Base-by-base conservation (phyloP, 257 asterid species). In the Hygrophila difformis region DNA sequence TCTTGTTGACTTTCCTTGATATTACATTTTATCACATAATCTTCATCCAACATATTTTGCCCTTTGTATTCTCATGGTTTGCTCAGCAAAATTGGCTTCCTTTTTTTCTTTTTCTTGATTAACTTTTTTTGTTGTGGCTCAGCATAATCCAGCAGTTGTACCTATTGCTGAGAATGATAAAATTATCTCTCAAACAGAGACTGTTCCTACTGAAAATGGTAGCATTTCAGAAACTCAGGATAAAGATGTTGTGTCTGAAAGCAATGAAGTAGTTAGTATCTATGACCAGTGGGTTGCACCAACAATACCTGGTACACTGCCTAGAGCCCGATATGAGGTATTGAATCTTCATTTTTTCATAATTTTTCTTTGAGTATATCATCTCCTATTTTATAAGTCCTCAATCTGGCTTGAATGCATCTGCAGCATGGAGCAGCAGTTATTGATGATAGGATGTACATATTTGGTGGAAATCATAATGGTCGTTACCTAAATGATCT, bases 401-500 rank as follows among this genome's bases (percentile, higher is more conserved):
- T 65, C 24, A 57, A 54, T 46, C 53, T 56, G 7, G 17, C 39
- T 49, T 58, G 47, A 43, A 52, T 52, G 51, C 38, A 45, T 63
- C 55, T 48, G 33, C 84, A 88, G 97, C 97, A 88, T 62, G 97
- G 93, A 53, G 93, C 95, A 65, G 93, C 95, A 14, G 77, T 81
- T 57, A 71, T 77, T 54, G 87, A 79, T 54, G 95, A 84, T 59
- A 84, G 81, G 66, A 88, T 88, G 94, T 88, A 88, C 70, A 52
- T 78, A 65, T 88, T 78, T 70, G 97, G 97, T 20, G 97, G 97
- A 65, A 88, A 84, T 70, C 79, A 84, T 74, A 88, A 84, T 57
- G 97, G 97, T 39, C 97, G 94, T 47, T 88, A 88, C 69, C 67
- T 88, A 34, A 81, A 76, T 68, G 97, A 88, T 77, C 94, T 84